A percentile compares a stretch with the other conserved stretches of the same genome.
These are phyloP conservation scores for Trichomonascaceae sp. DNA, from an alignment of 1,139 yeast genomes.

Conservation along the genomic window DNA sequence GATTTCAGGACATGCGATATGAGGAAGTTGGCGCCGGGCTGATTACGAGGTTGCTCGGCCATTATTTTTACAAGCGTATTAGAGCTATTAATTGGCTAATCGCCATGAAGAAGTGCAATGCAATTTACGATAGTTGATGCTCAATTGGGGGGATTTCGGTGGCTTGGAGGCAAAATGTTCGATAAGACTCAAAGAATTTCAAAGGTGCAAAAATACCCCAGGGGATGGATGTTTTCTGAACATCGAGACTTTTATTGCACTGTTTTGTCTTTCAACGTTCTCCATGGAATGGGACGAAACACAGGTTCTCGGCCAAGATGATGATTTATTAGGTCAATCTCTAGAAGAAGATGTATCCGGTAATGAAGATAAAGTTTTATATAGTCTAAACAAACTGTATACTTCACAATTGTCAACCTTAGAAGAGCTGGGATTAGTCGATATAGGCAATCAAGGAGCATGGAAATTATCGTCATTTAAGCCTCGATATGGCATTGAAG, in stretches of 20 bases:
- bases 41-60: not conserved
- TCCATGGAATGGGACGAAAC: conserved; percentile 9
- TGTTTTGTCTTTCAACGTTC: too few relatives aligned
- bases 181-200: not conserved
- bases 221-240: too few relatives aligned
- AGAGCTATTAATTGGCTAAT: not conserved
- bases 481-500: conserved; percentile 63
- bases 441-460: conserved; percentile 73
- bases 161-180: too few relatives aligned
- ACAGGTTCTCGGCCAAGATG: conserved; percentile 2
- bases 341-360: not conserved
- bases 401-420: conserved; percentile 28
- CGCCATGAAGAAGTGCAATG: too few relatives aligned
- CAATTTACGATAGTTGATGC: too few relatives aligned
- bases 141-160: too few relatives aligned
- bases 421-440: conserved; percentile 55
- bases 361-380: not conserved
- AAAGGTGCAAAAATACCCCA: too few relatives aligned
- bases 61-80: not conserved
- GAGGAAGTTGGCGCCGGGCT: conserved; percentile 4
- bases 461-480: conserved; percentile 83
- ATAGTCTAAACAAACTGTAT: conserved; percentile 1
- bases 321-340: conserved; percentile 1
- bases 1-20: conserved; percentile 8
- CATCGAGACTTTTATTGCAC: too few relatives aligned